phyloP scores from a whole-genome alignment of 1,139 yeast species.

The Debaryomyces subglobosus region DNA sequence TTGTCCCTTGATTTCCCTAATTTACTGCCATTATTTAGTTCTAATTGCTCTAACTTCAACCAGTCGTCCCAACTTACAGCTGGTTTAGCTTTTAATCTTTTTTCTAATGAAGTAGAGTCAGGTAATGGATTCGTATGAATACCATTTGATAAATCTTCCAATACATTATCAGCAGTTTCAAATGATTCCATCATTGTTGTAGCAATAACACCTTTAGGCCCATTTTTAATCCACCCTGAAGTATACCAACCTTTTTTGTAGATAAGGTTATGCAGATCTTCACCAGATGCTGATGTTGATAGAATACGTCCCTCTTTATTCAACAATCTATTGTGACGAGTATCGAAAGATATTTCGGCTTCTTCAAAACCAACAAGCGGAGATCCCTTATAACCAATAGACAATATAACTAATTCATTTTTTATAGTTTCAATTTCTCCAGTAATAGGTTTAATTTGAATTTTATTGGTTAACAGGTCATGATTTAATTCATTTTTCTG shows the following conservation, averaged over 20 bases:
- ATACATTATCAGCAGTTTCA: constrained; percentile 68
- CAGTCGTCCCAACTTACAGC: constrained; percentile 73
- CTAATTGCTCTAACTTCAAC: constrained; percentile 60
- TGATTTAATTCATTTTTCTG: constrained; percentile 46
- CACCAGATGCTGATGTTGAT: constrained; percentile 25
- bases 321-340: constrained; percentile 52
- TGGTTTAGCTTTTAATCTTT: constrained; percentile 24
- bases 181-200: constrained; percentile 87
- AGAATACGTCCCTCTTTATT: constrained; percentile 65
- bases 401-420: constrained; percentile 74
- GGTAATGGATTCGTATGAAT: constrained; percentile 35
- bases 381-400: constrained; percentile 81
- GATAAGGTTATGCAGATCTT: constrained; percentile 22
- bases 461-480: constrained; percentile 31
- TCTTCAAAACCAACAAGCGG: constrained; percentile 62
- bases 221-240: constrained; percentile 91
- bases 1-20: constrained; percentile 62
- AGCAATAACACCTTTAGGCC: constrained; percentile 91
- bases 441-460: constrained; percentile 47
- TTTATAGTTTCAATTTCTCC: constrained; percentile 34
- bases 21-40: constrained; percentile 49
- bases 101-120: constrained; percentile 2
- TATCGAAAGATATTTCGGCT: constrained; percentile 57
- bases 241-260: constrained; percentile 64
- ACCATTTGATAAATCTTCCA: constrained; percentile 51